phyloP scores from a whole-genome alignment of 257 asterid genomes.

The Lycium ferocissimum region DNA sequence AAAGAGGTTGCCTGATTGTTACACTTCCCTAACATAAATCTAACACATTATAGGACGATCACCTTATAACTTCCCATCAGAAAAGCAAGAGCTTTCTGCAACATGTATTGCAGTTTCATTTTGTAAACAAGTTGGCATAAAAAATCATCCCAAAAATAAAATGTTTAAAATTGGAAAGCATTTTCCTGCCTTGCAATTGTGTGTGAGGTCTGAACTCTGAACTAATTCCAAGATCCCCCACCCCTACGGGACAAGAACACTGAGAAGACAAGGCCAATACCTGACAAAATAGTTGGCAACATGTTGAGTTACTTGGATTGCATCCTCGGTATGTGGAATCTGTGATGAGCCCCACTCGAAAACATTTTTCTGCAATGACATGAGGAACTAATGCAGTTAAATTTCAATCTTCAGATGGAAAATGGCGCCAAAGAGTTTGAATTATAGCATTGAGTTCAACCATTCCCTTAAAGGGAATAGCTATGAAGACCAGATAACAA shows the following conservation, averaged over 20 bases:
- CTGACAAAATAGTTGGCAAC: slow-evolving; percentile 89
- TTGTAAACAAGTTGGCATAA: too few relatives aligned
- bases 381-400: not conserved
- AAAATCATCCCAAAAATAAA: too few relatives aligned
- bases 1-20: too few relatives aligned
- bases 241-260: not conserved
- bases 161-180: not conserved
- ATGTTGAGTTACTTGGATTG: slow-evolving; percentile 89
- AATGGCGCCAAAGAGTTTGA: not conserved
- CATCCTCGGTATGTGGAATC: slow-evolving; percentile 98
- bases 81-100: not conserved
- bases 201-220: not conserved
- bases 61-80: not conserved
- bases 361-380: slow-evolving; percentile 80
- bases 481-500: not conserved
- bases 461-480: not conserved
- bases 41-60: not conserved
- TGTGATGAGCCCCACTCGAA: slow-evolving; percentile 90
- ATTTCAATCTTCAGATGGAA: slow-evolving; percentile 7
- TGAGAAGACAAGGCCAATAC: slow-evolving; percentile 37
- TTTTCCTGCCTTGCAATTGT: slow-evolving; percentile 6
- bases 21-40: too few relatives aligned
- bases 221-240: not conserved
- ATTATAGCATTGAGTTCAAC: not conserved
- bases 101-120: not conserved